Conservation (phyloP, 2,329 filamentous ascomycete genomes). For the Ascocoryne sarcoides region DNA sequence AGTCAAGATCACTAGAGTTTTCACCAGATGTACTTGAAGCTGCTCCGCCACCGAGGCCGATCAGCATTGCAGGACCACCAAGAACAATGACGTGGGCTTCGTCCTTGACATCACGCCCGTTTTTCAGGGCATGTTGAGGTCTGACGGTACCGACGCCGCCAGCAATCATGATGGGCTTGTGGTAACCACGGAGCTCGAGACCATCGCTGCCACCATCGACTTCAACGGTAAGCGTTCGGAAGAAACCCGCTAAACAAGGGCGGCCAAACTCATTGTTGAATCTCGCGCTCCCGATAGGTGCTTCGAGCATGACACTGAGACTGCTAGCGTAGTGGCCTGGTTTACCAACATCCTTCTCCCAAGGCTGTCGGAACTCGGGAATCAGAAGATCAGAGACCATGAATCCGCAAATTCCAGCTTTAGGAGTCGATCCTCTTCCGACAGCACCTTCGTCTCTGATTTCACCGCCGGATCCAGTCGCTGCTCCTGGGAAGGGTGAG, state of each 20-base stretch:
- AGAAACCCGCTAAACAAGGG: conserved; percentile 80
- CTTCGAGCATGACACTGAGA: conserved; percentile 95
- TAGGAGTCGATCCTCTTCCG: conserved; percentile 83
- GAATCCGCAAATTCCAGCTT: conserved; percentile 86
- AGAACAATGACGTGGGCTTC: conserved; percentile 91
- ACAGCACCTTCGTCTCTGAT: conserved; percentile 94
- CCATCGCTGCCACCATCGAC: conserved; percentile 47
- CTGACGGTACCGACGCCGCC: conserved; percentile 89
- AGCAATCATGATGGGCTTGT: conserved; percentile 98
- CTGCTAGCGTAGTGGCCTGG: conserved; percentile 88
- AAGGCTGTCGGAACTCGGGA: conserved; percentile 71
- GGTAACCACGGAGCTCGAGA: conserved; percentile 77
- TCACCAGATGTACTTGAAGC: conserved; percentile 85
- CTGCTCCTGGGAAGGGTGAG: conserved; percentile 84
- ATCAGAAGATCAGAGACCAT: conserved; percentile 93
- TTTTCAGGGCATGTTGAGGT: conserved; percentile 84
- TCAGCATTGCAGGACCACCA: conserved; percentile 94
- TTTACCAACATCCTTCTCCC: conserved; percentile 86
- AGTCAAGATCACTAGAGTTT: conserved; percentile 85
- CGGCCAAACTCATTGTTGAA: conserved; percentile 98
- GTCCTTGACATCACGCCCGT: conserved; percentile 66
- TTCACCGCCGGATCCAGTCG: conserved; percentile 90
- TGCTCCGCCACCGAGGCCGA: conserved; percentile 89
- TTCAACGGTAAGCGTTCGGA: conserved; percentile 76
- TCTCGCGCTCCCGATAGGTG: conserved; percentile 84